These are phyloP conservation scores for Ustilago tritici DNA, from an alignment of 1,284 basidiomycete genomes.

Conservation along the genomic window DNA sequence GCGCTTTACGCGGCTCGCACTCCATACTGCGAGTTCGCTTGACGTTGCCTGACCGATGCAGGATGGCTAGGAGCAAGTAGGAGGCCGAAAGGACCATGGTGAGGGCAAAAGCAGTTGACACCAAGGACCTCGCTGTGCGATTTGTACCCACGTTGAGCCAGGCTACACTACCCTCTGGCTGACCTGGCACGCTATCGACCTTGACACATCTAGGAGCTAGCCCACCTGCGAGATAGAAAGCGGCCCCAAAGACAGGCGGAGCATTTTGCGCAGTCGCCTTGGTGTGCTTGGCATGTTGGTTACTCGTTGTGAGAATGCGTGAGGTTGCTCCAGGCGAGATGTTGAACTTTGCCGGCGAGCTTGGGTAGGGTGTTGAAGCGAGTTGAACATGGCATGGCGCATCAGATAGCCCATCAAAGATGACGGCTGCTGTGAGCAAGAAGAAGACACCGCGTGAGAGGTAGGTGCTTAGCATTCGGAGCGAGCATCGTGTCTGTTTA, in stretches of 20 bases:
- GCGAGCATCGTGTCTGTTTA: not conserved
- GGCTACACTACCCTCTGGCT: slow-evolving; percentile 10
- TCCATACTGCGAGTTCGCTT: slow-evolving; percentile 5
- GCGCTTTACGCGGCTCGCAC: not conserved
- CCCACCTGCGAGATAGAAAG: slow-evolving; percentile 25
- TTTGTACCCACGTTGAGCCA: slow-evolving; percentile 15
- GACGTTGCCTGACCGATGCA: slow-evolving; percentile 15
- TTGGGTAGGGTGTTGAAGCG: not conserved
- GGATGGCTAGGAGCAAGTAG: slow-evolving; percentile 13
- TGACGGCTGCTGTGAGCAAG: slow-evolving; percentile 7
- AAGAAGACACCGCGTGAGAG: slow-evolving; percentile 8
- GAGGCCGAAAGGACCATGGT: not conserved
- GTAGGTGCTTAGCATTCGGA: slow-evolving; percentile 4
- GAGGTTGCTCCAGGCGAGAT: slow-evolving; percentile 5
- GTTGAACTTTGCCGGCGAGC: slow-evolving; percentile 13
- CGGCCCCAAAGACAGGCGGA: slow-evolving; percentile 14
- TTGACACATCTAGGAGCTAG: slow-evolving; percentile 22
- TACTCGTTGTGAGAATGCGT: not conserved
- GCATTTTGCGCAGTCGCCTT: not conserved
- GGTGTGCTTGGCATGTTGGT: not conserved
- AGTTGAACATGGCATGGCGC: slow-evolving; percentile 10
- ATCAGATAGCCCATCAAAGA: slow-evolving; percentile 17
- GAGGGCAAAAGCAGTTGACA: not conserved
- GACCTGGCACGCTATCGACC: not conserved
- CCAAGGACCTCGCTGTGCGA: not conserved